These are phyloP conservation scores for Penicillium coffeae DNA, from an alignment of 495 filamentous ascomycete species.

Conservation along the genomic window DNA sequence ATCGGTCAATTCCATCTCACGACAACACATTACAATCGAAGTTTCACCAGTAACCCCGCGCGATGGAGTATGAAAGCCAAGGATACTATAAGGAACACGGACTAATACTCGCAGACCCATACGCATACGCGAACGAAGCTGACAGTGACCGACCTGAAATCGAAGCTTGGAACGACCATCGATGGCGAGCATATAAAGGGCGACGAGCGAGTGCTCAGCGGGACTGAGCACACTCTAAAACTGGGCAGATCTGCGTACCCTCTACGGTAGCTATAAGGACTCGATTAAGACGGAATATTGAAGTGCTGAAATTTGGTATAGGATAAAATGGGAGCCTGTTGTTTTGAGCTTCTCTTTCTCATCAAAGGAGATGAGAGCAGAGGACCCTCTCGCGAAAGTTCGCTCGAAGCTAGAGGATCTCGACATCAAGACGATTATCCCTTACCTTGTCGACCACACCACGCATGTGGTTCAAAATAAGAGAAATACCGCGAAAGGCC, in stretches of 20 bases:
- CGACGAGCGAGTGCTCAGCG: slow-evolving; percentile 39
- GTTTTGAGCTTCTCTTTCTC: slow-evolving; percentile 79
- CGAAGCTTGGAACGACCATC: slow-evolving; percentile 75
- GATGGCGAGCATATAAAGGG: slow-evolving; percentile 67
- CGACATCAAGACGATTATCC: slow-evolving; percentile 78
- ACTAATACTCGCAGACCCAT: slow-evolving; percentile 30
- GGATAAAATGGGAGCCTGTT: slow-evolving; percentile 76
- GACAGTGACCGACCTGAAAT: slow-evolving; percentile 63
- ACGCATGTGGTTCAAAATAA: slow-evolving; percentile 89
- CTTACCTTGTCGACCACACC: slow-evolving; percentile 65
- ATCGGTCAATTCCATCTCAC: slow-evolving; percentile 55
- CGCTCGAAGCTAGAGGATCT: slow-evolving; percentile 67
- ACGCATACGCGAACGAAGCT: slow-evolving; percentile 60
- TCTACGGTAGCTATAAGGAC: slow-evolving; percentile 44
- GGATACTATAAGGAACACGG: slow-evolving; percentile 5
- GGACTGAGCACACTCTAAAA: slow-evolving; percentile 59
- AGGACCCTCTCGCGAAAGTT: slow-evolving; percentile 59
- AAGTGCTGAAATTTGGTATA: slow-evolving; percentile 29
- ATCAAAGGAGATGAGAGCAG: slow-evolving; percentile 66
- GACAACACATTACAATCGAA: slow-evolving; percentile 78
- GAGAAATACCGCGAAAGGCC: slow-evolving; percentile 78
- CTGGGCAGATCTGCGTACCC: slow-evolving; percentile 60
- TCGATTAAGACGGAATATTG: too few species aligned
- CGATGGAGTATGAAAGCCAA: slow-evolving; percentile 57
- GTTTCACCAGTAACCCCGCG: slow-evolving; percentile 62